Conservation (phyloP, 1,284 basidiomycete species). For the Tilletia horrida region DNA sequence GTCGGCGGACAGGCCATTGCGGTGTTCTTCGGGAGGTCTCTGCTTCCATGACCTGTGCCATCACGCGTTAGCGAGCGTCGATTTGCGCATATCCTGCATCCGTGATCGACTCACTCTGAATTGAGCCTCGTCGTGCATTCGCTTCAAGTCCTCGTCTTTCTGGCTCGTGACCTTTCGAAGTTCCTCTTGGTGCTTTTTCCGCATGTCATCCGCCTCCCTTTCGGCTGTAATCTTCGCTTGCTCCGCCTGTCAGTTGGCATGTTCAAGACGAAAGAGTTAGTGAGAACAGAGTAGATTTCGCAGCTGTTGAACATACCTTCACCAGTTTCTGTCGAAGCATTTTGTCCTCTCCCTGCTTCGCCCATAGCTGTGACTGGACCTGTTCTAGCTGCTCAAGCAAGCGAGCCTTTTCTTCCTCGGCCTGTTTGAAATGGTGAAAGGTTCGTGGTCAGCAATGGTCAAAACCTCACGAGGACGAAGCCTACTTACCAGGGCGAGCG, state of each 20-base stretch:
- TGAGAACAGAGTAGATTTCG: too few species aligned
- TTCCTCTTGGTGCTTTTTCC: neutral
- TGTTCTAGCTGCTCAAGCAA: neutral
- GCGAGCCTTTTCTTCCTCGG: neutral
- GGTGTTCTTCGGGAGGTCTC: slow-evolving; percentile 10
- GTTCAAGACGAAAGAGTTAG: too few species aligned
- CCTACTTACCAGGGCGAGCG: too few species aligned
- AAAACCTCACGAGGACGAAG: too few species aligned
- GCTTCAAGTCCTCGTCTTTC: slow-evolving; percentile 15
- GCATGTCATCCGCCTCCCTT: neutral
- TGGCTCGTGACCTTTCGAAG: slow-evolving; percentile 1
- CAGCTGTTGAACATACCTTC: neutral
- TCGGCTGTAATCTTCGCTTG: neutral
- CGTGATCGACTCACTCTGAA: neutral
- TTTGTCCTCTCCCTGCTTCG: slow-evolving; percentile 15
- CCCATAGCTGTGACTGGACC: neutral
- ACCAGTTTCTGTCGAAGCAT: slow-evolving; percentile 11
- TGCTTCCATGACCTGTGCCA: slow-evolving; percentile 9
- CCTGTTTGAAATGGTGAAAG: neutral
- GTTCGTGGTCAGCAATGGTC: too few species aligned
- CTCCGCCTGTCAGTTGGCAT: neutral
- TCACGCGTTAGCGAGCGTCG: neutral
- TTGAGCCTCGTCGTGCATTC: slow-evolving; percentile 14
- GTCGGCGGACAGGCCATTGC: neutral
- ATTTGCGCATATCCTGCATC: neutral